phyloP scores from a whole-genome alignment of 176 grass and related monocot species.

The Eremochloa ophiuroides region DNA sequence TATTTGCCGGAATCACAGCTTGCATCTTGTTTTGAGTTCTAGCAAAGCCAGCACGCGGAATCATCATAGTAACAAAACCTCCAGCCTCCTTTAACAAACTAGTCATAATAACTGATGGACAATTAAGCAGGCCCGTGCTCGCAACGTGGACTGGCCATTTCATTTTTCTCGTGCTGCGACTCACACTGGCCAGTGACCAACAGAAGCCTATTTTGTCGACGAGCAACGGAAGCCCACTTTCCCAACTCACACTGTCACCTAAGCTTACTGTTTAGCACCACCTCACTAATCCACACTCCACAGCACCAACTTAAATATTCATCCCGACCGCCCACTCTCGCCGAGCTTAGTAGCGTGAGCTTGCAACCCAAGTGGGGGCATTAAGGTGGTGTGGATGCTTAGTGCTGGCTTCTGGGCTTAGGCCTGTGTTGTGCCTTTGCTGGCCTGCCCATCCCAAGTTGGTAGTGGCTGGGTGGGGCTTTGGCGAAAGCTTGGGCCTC shows the following conservation, averaged over 20 bases:
- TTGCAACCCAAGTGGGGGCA: background rate
- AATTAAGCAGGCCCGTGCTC: background rate
- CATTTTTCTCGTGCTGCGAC: background rate
- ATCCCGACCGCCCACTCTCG: background rate
- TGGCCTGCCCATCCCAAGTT: background rate
- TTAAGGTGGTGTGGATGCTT: background rate
- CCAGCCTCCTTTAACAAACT: background rate
- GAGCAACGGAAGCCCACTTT: background rate
- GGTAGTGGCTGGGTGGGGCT: background rate
- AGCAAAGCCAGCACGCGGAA: background rate
- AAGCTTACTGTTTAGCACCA: background rate
- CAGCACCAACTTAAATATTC: background rate
- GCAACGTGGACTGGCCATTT: background rate
- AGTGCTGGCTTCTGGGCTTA: background rate
- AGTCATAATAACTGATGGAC: background rate
- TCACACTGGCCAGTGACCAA: background rate
- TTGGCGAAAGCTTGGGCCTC: background rate
- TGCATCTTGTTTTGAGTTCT: background rate
- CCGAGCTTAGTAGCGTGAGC: background rate
- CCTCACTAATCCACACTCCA: background rate
- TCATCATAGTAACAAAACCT: background rate
- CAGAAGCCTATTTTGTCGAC: too few relatives aligned
- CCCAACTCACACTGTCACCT: background rate
- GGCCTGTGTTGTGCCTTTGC: background rate
- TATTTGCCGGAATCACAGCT: background rate